A percentile compares a stretch with the other conserved stretches of the same genome.
Conservation (phyloP, 306 rosid genomes). For the Dryas alaskensis region DNA sequence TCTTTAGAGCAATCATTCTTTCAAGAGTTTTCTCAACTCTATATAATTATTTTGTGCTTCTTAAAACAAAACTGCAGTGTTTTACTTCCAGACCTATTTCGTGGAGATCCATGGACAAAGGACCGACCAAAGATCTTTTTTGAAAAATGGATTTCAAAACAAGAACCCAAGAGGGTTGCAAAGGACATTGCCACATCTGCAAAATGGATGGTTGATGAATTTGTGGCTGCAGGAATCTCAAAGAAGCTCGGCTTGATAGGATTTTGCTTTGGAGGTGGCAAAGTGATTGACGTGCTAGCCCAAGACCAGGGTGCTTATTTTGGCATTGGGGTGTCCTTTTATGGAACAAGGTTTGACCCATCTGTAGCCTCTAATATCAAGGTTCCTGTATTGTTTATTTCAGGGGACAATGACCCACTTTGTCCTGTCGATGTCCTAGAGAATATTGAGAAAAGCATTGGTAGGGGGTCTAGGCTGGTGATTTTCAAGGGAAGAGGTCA, state of each 20-base stretch:
- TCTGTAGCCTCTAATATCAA: slow-evolving; percentile 40
- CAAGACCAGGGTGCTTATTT: slow-evolving; percentile 50
- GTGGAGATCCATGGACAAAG: slow-evolving; percentile 64
- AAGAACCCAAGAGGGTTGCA: slow-evolving; percentile 47
- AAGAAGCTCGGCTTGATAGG: slow-evolving; percentile 70
- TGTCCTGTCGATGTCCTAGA: slow-evolving; percentile 45
- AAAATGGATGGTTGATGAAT: slow-evolving; percentile 76
- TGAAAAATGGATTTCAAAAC: slow-evolving; percentile 54
- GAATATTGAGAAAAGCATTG: slow-evolving; percentile 41
- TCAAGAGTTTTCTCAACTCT: slow-evolving; percentile 7
- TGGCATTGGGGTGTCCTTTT: slow-evolving; percentile 62
- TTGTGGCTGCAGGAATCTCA: slow-evolving; percentile 61
- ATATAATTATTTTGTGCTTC: neutral
- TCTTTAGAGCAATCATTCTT: neutral
- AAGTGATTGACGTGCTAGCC: slow-evolving; percentile 60
- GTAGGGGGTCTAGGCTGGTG: slow-evolving; percentile 43
- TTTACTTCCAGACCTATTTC: slow-evolving; percentile 73
- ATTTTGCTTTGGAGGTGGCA: slow-evolving; percentile 74
- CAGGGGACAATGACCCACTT: slow-evolving; percentile 69
- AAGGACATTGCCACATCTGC: slow-evolving; percentile 52
- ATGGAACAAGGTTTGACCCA: slow-evolving; percentile 55
- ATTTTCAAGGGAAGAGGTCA: slow-evolving; percentile 70
- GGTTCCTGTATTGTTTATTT: slow-evolving; percentile 60
- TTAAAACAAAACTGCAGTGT: slow-evolving; percentile 56
- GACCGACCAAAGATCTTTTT: slow-evolving; percentile 33